Conservation (phyloP, 2,329 filamentous ascomycete species). For the Colletotrichum higginsianum region DNA sequence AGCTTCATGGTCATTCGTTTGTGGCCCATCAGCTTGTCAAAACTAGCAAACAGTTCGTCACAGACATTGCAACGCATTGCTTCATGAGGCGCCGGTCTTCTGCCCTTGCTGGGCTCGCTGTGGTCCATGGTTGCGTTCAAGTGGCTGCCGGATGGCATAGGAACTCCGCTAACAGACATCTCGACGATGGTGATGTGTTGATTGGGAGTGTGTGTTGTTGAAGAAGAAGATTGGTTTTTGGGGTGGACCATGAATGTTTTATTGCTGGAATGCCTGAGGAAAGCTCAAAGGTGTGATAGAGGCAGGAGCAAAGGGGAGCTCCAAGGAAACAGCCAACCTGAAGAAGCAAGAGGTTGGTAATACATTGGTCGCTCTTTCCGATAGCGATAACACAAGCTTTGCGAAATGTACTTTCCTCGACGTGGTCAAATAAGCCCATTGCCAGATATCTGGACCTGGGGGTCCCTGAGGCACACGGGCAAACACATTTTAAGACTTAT, state of each 20-base stretch:
- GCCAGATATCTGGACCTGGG: no score
- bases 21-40: slow-evolving; percentile 21
- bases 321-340: background rate
- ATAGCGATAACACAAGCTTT: background rate
- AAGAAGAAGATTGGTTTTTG: background rate
- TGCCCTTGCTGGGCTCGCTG: background rate
- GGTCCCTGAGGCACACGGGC: background rate
- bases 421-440: background rate
- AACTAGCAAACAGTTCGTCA: slow-evolving; percentile 8
- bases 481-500: background rate
- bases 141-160: background rate
- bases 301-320: background rate
- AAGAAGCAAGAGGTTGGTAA: no score
- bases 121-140: background rate
- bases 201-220: background rate
- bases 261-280: background rate
- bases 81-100: slow-evolving; percentile 21
- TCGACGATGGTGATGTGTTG: background rate
- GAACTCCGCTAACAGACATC: slow-evolving; percentile 21
- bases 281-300: background rate
- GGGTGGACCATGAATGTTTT: background rate
- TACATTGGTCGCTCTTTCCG: background rate
- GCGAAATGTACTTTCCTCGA: background rate
- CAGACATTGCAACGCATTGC: slow-evolving; percentile 17
- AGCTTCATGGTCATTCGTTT: slow-evolving; percentile 51